Evolutionary conservation across 768 basidiomycete genomes (phyloP), one percentile per base, ranked within the genome.

Genomic region (Amanita subjunquillea): DNA sequence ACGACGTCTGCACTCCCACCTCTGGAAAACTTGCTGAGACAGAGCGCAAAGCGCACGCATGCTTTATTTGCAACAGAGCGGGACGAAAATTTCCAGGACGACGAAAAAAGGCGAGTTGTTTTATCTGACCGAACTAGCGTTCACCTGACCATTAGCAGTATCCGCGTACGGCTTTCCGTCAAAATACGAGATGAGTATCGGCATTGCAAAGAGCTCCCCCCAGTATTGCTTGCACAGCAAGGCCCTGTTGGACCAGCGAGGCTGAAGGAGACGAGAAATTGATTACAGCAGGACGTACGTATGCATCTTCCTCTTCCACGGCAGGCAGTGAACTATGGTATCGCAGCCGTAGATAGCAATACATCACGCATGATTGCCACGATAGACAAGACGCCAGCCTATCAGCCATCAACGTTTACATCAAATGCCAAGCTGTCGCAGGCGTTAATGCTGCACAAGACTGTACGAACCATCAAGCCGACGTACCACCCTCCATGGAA

Each of bases 401-500:
- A 79, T 12, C 76, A 80, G 56, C 80, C 80, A 0, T 89, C 90
- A 4, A 85, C 87, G 0, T 85, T 91, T 58, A 62, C 76, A 4
- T 82, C 85, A 0, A 71, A 77, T 0, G 65, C 72, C 40, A 78
- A 77, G 48, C 79, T 99, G 47, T 88, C 91, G n/a, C 83, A 91
- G 60, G 92, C 93, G 0, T 82, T 99, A 47, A 82, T 84, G 48
- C 78, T 91, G 15, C 91, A 95, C 70, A 97, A 97, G 70, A 93
- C 93, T 30, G 89, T 87, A 3, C 81, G 93, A 32, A 92, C 88
- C 6, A 80, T 97, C 62, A 96, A 97, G 66, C 96, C 96, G 6
- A 89, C 86, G 10, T 98, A 92, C 63, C 96, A 99, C 60, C 80
- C 96, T 5, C 87, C 83, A 57, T 98, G 95, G 96, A 96, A 96